Percentiles rank a stretch among this genome's conserved stretches.
These are phyloP conservation scores for Cordia subcordata DNA, from an alignment of 257 asterid genomes.

Conservation along the genomic window DNA sequence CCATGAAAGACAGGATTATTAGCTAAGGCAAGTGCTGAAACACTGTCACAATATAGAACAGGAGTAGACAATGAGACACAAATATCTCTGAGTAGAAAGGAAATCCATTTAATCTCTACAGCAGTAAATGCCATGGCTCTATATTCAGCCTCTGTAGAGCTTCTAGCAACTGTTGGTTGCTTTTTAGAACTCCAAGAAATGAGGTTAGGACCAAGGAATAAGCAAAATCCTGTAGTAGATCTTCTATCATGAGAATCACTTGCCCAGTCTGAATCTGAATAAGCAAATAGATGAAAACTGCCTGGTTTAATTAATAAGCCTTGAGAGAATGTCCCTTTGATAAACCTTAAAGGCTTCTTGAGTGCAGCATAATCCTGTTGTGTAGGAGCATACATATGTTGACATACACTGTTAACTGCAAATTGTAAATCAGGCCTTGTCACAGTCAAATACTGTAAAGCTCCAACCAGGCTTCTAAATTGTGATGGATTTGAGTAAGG, in stretches of 20 bases:
- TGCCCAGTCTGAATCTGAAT: neutral
- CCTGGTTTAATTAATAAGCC: neutral
- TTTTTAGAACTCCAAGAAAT: neutral
- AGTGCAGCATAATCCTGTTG: neutral
- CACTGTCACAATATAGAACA: neutral
- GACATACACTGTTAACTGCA: neutral
- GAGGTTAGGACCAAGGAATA: neutral
- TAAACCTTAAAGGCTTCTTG: neutral
- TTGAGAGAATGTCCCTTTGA: neutral
- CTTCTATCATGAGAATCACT: neutral
- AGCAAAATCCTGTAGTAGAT: neutral
- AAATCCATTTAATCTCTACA: neutral
- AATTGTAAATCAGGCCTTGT: neutral
- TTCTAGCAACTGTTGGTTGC: neutral
- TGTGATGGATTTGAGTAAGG: neutral
- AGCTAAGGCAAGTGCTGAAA: neutral
- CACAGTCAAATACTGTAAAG: neutral
- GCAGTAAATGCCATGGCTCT: neutral
- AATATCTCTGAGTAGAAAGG: neutral
- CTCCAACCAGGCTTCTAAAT: neutral
- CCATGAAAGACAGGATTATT: neutral
- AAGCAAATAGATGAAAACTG: neutral
- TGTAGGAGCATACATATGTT: neutral
- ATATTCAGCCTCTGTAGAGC: neutral
- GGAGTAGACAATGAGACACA: neutral